Conservation (phyloP, 2,329 filamentous ascomycete genomes). For the Lasiodiplodia theobromae region DNA sequence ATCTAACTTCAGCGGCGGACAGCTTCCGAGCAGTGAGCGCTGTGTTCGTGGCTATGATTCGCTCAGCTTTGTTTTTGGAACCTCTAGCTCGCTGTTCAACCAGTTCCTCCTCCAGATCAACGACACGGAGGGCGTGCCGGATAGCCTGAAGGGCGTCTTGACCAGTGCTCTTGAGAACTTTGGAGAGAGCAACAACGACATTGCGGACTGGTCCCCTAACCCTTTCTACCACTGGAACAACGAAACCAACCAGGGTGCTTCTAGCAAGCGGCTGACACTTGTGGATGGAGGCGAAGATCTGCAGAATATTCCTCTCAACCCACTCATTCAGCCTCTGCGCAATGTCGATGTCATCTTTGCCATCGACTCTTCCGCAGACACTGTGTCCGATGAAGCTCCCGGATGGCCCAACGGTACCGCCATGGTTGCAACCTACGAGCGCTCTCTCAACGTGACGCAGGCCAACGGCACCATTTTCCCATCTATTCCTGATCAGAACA, state of each 20-base stretch:
- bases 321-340: slow-evolving; percentile 76
- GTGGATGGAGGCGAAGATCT: slow-evolving; percentile 81
- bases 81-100: slow-evolving; percentile 86
- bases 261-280: slow-evolving; percentile 65
- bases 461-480: slow-evolving; percentile 76
- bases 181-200: slow-evolving; percentile 68
- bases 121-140: slow-evolving; percentile 55
- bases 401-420: slow-evolving; percentile 81
- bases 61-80: slow-evolving; percentile 83
- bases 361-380: slow-evolving; percentile 79
- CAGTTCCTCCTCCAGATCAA: slow-evolving; percentile 73
- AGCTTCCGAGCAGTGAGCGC: slow-evolving; percentile 59
- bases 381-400: slow-evolving; percentile 46
- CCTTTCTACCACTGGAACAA: slow-evolving; percentile 75
- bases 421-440: slow-evolving; percentile 75
- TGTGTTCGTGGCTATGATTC: slow-evolving; percentile 87
- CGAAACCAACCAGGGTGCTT: slow-evolving; percentile 64
- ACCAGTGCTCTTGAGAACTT: slow-evolving; percentile 61
- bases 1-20: slow-evolving; percentile 72
- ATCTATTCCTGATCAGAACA: slow-evolving; percentile 74
- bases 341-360: slow-evolving; percentile 82
- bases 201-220: slow-evolving; percentile 77
- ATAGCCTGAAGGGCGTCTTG: slow-evolving; percentile 61
- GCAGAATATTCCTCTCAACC: slow-evolving; percentile 81
- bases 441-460: slow-evolving; percentile 64